Conservation (phyloP, 73 alveolate genomes). For the Paramecium biaurelia region DNA sequence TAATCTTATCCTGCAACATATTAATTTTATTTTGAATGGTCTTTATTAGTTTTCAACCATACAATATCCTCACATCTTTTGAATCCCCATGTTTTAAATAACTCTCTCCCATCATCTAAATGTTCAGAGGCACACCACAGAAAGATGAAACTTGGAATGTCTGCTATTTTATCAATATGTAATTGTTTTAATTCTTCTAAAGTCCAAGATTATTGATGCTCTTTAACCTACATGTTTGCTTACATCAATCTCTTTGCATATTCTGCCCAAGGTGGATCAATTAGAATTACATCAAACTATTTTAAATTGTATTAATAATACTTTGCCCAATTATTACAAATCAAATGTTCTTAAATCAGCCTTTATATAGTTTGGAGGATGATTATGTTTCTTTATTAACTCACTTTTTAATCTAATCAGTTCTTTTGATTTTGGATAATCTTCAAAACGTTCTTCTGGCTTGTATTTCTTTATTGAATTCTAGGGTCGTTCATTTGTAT, state of each 20-base stretch:
- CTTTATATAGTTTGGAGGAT: slow-evolving; percentile 83
- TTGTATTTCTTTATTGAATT: slow-evolving; percentile 54
- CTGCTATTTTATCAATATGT: slow-evolving; percentile 85
- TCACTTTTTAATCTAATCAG: slow-evolving; percentile 80
- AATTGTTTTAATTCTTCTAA: slow-evolving; percentile 87
- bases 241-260: slow-evolving; percentile 52
- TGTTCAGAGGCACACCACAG: slow-evolving; percentile 90
- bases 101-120: slow-evolving; percentile 71
- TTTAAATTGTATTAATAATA: neutral
- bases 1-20: slow-evolving; percentile 59
- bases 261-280: slow-evolving; percentile 97
- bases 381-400: slow-evolving; percentile 77
- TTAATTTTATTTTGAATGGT: slow-evolving; percentile 33
- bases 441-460: slow-evolving; percentile 66
- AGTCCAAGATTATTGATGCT: slow-evolving; percentile 86
- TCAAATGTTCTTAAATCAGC: slow-evolving; percentile 86
- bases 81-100: slow-evolving; percentile 95
- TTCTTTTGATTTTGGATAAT: slow-evolving; percentile 85
- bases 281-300: slow-evolving; percentile 90
- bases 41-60: slow-evolving; percentile 87
- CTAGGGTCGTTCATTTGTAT: slow-evolving; percentile 58
- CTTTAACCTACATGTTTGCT: slow-evolving; percentile 39
- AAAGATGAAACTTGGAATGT: slow-evolving; percentile 82
- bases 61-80: slow-evolving; percentile 96
- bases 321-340: slow-evolving; percentile 78